Base-by-base conservation (phyloP, 83 land plant genomes). In the Picea abies region DNA sequence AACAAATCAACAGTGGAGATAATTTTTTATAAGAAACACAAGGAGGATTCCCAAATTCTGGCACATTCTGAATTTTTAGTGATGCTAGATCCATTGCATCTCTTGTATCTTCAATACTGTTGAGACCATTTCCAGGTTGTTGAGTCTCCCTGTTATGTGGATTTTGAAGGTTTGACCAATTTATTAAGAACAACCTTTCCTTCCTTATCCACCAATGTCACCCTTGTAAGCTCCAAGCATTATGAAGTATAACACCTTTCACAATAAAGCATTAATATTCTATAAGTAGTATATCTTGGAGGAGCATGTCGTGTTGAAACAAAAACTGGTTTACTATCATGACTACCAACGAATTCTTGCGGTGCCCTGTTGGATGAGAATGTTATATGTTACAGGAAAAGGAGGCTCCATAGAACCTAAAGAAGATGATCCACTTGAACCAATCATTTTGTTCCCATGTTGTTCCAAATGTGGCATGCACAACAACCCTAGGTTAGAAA, bases 51-150 rank as follows among this genome's bases (percentile, higher is more conserved):
- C 95, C 92, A 87, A 92, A 94, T 26, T 83, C 91, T 63, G 95
- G 97, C 41, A 95, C 97, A 88, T 94, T 81, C 81, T 49, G 79
- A 68, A 93, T 88, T 77, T 96, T 96, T 47, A 96, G 65, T 1
- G 93, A 68, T 22, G 92, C 95, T 69, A 96, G 85, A 39, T 96
- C 97, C 91, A 96, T 83, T 15, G 99, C 87, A 76, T 94, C 92
- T 82, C 91, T 87, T 70, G 99, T 97, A 93, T 96, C 99, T 87
- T 96, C 99, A 81, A 90, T 80, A 81, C 97, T 93, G 69, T 96
- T 93, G 80, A 93, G 99, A 9, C 99, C 99, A 78, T 67, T 84
- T 81, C 83, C 84, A 68, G 95, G 89, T 14, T 76, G 82, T 68
- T 96, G 99, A 75, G 93, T 96, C 60, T 82, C 89, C 79, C 94